Base-by-base conservation (phyloP, 2,329 filamentous ascomycete genomes). In the Hypoxylon sp. region DNA sequence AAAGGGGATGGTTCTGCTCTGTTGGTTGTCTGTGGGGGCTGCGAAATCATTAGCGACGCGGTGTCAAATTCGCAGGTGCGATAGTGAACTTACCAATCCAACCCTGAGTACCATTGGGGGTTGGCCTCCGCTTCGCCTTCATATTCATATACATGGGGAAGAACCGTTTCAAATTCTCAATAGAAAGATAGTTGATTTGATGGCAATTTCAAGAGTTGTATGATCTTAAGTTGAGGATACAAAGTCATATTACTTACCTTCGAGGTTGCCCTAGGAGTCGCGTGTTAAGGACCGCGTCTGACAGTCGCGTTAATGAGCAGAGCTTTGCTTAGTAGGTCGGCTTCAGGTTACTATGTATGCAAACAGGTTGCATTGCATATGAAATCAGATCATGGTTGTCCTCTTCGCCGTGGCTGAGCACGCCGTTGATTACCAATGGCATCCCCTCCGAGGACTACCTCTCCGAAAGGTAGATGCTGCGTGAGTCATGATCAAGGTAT, bases 51-150 rank as follows among this genome's bases (percentile, higher is more conserved):
- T 13, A 57, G 52, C 41, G n/a, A 51, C 6, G 25, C 19, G n/a
- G 7, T 55, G 9, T 30, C 5, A 50, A 2, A 17, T 25, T 38
- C 25, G 19, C 17, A 48, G 41, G 5, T 52, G 23, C 17, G 34
- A 23, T 46, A 28, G 34, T 43, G 21, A 41, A 55, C 64, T 55
- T 58, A 69, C 67, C 21, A 9, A 28, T 30, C 67, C 67, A 69
- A 21, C 63, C 67, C 41, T 63, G 63, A 13, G 30, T 6, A 23
- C 28, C 1, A 4, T 60, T 50, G 3, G 55, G 50, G 7, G 46
- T 41, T 43, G 21, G 6, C 43, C 51, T 69, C 17, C 63, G 43
- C 28, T 62, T 66, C 4, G 28, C 25, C 11, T 46, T 66, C 50
- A 59, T 53, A 36, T 41, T 46, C 41, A 49, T 19, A 46, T 19